phyloP scores from a whole-genome alignment of 805 yeast genomes.

The Debaryomyces maramus region DNA sequence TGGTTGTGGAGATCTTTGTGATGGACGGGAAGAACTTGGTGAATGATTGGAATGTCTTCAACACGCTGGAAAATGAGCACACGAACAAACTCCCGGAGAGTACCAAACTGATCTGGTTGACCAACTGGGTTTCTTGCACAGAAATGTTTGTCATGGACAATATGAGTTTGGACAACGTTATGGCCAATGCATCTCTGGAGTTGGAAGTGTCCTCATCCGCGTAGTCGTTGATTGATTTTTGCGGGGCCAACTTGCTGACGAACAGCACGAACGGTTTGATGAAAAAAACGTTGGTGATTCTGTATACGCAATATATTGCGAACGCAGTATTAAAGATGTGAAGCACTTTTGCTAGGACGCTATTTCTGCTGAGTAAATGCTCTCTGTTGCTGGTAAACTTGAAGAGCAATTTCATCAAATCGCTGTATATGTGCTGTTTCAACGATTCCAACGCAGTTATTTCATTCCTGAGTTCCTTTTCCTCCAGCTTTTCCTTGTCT shows the following conservation, averaged over 20 bases:
- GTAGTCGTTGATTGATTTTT: neutral
- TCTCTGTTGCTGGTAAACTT: slow-evolving; percentile 16
- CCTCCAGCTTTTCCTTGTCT: slow-evolving; percentile 20
- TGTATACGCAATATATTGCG: slow-evolving; percentile 50
- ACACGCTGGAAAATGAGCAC: slow-evolving; percentile 65
- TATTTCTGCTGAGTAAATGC: neutral
- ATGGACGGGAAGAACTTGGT: slow-evolving; percentile 27
- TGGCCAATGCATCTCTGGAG: slow-evolving; percentile 47
- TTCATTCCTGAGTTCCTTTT: slow-evolving; percentile 39
- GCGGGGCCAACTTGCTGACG: slow-evolving; percentile 3
- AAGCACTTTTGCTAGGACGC: neutral
- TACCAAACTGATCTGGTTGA: slow-evolving; percentile 48
- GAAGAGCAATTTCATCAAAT: slow-evolving; percentile 22
- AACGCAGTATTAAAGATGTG: slow-evolving; percentile 27
- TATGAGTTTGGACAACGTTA: slow-evolving; percentile 45
- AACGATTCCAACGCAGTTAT: slow-evolving; percentile 36
- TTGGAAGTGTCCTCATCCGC: slow-evolving; percentile 10
- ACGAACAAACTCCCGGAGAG: slow-evolving; percentile 60
- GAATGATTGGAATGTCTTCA: slow-evolving; percentile 58
- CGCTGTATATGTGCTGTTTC: slow-evolving; percentile 30
- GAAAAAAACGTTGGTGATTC: slow-evolving; percentile 43
- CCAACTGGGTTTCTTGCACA: slow-evolving; percentile 39
- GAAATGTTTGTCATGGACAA: slow-evolving; percentile 26
- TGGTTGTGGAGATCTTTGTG: slow-evolving; percentile 13
- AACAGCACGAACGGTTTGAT: slow-evolving; percentile 19